Evolutionary conservation across 352 stramenopile species (phyloP), one percentile per base, ranked within the genome.

Genomic region (Detonula confervacea): DNA sequence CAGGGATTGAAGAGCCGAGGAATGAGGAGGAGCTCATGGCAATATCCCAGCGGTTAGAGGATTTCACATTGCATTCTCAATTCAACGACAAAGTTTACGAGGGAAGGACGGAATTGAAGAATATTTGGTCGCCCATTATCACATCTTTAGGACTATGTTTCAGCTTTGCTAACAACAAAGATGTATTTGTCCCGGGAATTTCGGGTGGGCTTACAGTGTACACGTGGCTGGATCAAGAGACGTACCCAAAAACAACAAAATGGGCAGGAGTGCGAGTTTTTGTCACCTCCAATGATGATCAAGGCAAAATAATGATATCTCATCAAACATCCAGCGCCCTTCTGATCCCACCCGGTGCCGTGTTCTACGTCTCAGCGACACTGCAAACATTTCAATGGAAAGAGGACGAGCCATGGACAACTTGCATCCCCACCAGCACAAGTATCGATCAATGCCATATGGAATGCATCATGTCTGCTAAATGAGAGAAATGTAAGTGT

Each of bases 131-230:
- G 25, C 27, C 25, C 3, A 25, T 22, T 22, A 56, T 69, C 37
- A 69, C 60, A 9, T 2, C 30, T 16, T 39, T 57, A 5, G 60
- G 60, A 30, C 12, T 4, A 37, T 69, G 60, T 39, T 69, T 54
- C n/a, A 57, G 25, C 60, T 69, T 69, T 69, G 20, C 22, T 11
- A 69, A 33, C 35, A 20, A 69, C 37, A 20, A 69, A 27, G 12
- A 35, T 3, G 60, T 69, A 25, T 54, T 57, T 39, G 20, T 33
- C 2, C 60, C 60, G 8, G 60, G 60, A 11, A 57, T 29, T 4
- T 18, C 18, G 7, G 37, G 11, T 6, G 60, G 60, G 29, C 37
- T 69, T 12, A 11, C 8, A 9, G 18, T 69, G 3, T n/a, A 27
- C 20, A 22, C 33, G 16, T 57, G 30, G 30, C 29, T 69, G 11